Conservation (phyloP, 2,329 filamentous ascomycete genomes). For the Drechslerella stenobrocha region DNA sequence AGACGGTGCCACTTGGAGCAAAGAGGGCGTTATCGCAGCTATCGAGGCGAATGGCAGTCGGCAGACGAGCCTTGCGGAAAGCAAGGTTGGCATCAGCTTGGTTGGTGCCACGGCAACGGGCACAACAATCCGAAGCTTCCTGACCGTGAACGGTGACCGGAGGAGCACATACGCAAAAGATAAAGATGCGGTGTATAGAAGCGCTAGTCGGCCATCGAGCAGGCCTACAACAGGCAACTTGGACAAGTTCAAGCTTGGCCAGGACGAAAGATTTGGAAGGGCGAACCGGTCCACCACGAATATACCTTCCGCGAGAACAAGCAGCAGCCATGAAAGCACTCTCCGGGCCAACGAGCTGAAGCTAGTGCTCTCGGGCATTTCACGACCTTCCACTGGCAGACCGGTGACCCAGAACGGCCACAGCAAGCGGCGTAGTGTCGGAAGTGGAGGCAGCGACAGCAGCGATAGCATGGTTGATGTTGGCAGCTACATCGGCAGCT, state of each 20-base stretch:
- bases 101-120: constrained; percentile 31
- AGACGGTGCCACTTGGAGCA: constrained; percentile 69
- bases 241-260: constrained; percentile 39
- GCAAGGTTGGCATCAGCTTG: constrained; percentile 62
- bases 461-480: constrained; percentile 47
- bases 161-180: constrained; percentile 48
- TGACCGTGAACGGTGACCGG: constrained; percentile 62
- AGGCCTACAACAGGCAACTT: constrained; percentile 37
- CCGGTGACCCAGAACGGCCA: constrained; percentile 35
- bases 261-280: constrained; percentile 40
- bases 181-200: constrained; percentile 32
- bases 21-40: constrained; percentile 70
- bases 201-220: constrained; percentile 50
- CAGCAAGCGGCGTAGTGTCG: constrained; percentile 28
- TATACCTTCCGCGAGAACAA: constrained; percentile 54
- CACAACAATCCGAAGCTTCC: constrained; percentile 61
- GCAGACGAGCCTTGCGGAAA: constrained; percentile 74
- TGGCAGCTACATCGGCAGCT: constrained; percentile 40
- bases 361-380: constrained; percentile 55
- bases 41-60: constrained; percentile 70
- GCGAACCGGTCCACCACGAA: constrained; percentile 42
- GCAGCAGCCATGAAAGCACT: constrained; percentile 55
- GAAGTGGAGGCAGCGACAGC: constrained; percentile 37
- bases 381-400: constrained; percentile 14
- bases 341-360: constrained; percentile 59